These are phyloP conservation scores for Plasmodium yoelii DNA, from an alignment of 169 alveolate genomes.

Conservation along the genomic window DNA sequence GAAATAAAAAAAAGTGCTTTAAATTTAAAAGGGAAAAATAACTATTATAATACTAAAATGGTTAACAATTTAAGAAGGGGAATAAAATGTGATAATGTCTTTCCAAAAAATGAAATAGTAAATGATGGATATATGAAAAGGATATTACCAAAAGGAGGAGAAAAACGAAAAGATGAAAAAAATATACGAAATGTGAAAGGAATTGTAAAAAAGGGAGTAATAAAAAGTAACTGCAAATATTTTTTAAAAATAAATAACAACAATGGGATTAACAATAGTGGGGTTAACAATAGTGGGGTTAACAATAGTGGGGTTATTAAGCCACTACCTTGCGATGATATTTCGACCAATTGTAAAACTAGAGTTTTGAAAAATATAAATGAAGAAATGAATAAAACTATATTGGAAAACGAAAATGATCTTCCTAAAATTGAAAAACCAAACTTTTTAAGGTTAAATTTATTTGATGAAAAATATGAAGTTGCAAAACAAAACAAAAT, in stretches of 20 bases:
- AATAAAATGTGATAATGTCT: background rate
- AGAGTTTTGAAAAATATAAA: background rate
- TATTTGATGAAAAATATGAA: too few relatives aligned
- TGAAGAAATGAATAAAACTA: background rate
- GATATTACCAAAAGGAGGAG: background rate
- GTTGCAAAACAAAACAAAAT: too few relatives aligned
- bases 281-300: background rate
- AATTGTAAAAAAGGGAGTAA: slow-evolving; percentile 19
- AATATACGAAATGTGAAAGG: slow-evolving; percentile 1
- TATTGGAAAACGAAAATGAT: background rate
- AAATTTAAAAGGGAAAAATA: background rate
- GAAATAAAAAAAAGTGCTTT: background rate
- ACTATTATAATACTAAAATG: background rate
- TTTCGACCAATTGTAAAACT: background rate
- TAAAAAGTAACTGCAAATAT: slow-evolving; percentile 37
- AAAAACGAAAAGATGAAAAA: background rate
- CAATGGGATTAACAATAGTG: background rate
- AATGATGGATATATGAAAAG: background rate
- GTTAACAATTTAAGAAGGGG: too few relatives aligned
- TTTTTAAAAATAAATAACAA: slow-evolving; percentile 17
- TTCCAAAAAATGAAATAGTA: too few relatives aligned
- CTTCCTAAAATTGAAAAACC: background rate
- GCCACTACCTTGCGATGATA: background rate
- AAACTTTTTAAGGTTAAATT: background rate
- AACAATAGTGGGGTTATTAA: background rate